Percentiles rank a stretch among this genome's conserved stretches.
Conservation (phyloP, 805 yeast species). For the Candida ulmi region DNA sequence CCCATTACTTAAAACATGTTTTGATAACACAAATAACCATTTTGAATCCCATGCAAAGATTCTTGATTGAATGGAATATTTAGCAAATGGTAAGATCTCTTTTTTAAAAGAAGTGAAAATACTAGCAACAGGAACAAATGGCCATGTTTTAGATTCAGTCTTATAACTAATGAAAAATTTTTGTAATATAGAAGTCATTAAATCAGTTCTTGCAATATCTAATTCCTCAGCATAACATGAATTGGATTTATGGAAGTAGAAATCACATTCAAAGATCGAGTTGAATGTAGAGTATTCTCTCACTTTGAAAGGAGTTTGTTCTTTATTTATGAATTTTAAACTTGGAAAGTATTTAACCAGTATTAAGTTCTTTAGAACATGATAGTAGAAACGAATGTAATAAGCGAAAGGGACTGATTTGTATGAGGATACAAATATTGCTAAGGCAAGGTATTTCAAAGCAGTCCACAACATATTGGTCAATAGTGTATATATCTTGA, state of each 20-base stretch:
- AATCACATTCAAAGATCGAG: slow-evolving; percentile 77
- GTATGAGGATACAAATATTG: slow-evolving; percentile 36
- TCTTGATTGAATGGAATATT: slow-evolving; percentile 49
- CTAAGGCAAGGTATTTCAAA: slow-evolving; percentile 6
- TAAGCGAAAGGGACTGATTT: slow-evolving; percentile 70
- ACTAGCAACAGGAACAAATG: slow-evolving; percentile 71
- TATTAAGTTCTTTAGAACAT: slow-evolving; percentile 36
- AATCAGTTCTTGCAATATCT: slow-evolving; percentile 69
- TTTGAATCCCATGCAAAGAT: slow-evolving; percentile 82
- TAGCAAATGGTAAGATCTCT: slow-evolving; percentile 66
- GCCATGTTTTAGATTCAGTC: slow-evolving; percentile 31
- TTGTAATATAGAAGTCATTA: slow-evolving; percentile 53
- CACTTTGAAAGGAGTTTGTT: slow-evolving; percentile 34
- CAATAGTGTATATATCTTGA: too few relatives aligned
- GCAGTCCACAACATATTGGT: background rate
- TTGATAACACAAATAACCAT: slow-evolving; percentile 71
- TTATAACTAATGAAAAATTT: slow-evolving; percentile 43
- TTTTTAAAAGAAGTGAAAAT: slow-evolving; percentile 61
- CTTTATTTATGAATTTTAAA: slow-evolving; percentile 5
- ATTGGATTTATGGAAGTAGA: slow-evolving; percentile 83
- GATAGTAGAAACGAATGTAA: slow-evolving; percentile 53
- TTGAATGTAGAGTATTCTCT: slow-evolving; percentile 46
- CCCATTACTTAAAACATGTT: slow-evolving; percentile 42
- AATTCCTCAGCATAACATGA: slow-evolving; percentile 79
- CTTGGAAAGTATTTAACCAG: slow-evolving; percentile 26